These are phyloP conservation scores for Cladosporium velox DNA, from an alignment of 2,329 filamentous ascomycete genomes.

Conservation along the genomic window DNA sequence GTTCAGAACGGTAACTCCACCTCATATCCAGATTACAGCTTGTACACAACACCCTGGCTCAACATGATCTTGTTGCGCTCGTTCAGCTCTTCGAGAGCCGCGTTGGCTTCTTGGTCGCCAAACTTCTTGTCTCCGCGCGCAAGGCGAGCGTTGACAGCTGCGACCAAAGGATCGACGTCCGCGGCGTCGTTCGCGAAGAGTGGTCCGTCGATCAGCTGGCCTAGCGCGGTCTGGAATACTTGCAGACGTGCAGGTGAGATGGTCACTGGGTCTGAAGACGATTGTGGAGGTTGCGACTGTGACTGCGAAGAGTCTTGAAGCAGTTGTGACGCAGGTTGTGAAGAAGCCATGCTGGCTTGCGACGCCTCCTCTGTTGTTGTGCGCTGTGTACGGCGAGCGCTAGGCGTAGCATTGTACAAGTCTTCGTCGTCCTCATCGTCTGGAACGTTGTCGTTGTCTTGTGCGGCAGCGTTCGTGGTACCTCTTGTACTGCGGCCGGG, in stretches of 20 bases:
- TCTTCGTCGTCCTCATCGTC: slow-evolving; percentile 54
- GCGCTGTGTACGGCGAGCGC: slow-evolving; percentile 48
- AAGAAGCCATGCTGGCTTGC: slow-evolving; percentile 74
- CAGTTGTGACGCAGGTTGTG: slow-evolving; percentile 73
- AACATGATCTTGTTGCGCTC: slow-evolving; percentile 87
- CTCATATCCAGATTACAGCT: slow-evolving; percentile 38
- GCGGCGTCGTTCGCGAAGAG: slow-evolving; percentile 89
- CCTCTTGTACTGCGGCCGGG: slow-evolving; percentile 32
- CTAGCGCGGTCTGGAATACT: slow-evolving; percentile 77
- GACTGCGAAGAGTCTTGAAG: slow-evolving; percentile 56
- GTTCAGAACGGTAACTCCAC: neutral
- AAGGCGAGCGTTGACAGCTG: slow-evolving; percentile 75
- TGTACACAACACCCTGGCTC: slow-evolving; percentile 52
- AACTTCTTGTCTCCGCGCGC: slow-evolving; percentile 63
- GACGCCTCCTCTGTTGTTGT: slow-evolving; percentile 41
- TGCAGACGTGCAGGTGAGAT: slow-evolving; percentile 66
- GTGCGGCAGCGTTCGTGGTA: slow-evolving; percentile 41
- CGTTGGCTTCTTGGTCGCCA: slow-evolving; percentile 68
- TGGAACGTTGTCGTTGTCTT: slow-evolving; percentile 47
- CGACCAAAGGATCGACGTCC: slow-evolving; percentile 71
- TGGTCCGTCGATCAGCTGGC: slow-evolving; percentile 75
- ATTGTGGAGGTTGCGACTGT: slow-evolving; percentile 36
- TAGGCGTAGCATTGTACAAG: slow-evolving; percentile 55
- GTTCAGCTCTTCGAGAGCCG: slow-evolving; percentile 77
- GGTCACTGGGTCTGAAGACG: slow-evolving; percentile 37